Evolutionary conservation across 116 monocot genomes (phyloP).

Genomic region (Cymodocea nodosa): DNA sequence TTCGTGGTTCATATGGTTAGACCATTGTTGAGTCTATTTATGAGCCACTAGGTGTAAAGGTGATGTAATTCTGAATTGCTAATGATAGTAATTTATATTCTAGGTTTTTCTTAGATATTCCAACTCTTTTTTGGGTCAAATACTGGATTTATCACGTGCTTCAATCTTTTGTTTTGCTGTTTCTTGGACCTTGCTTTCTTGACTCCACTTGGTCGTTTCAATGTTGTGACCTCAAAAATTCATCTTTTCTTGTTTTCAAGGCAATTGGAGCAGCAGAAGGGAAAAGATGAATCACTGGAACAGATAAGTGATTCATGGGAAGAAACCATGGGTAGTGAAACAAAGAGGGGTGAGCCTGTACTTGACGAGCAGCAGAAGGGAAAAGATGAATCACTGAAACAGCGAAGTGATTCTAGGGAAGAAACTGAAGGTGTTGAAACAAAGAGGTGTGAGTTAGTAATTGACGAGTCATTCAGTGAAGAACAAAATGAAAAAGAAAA

Average conservation of each 20-base stretch:
- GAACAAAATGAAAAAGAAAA: slow-evolving; percentile 2
- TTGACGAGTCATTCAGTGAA: neutral
- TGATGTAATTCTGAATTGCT: too few relatives aligned
- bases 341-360: neutral
- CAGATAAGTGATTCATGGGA: too few relatives aligned
- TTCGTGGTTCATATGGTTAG: too few relatives aligned
- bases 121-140: too few relatives aligned
- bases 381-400: neutral
- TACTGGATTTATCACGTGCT: too few relatives aligned
- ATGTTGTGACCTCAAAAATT: neutral
- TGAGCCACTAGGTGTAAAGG: too few relatives aligned
- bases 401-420: too few relatives aligned
- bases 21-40: too few relatives aligned
- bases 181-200: neutral
- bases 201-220: neutral
- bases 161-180: neutral
- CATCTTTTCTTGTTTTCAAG: neutral
- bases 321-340: neutral
- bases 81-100: too few relatives aligned
- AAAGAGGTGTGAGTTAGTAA: neutral
- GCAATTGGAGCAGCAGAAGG: slow-evolving; percentile 1
- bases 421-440: neutral
- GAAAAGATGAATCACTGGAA: neutral
- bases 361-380: neutral
- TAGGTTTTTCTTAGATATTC: too few relatives aligned